Percentiles rank a stretch among this genome's conserved stretches.
These are phyloP conservation scores for Lyophyllum semitale DNA, from an alignment of 768 basidiomycete genomes.

Conservation along the genomic window DNA sequence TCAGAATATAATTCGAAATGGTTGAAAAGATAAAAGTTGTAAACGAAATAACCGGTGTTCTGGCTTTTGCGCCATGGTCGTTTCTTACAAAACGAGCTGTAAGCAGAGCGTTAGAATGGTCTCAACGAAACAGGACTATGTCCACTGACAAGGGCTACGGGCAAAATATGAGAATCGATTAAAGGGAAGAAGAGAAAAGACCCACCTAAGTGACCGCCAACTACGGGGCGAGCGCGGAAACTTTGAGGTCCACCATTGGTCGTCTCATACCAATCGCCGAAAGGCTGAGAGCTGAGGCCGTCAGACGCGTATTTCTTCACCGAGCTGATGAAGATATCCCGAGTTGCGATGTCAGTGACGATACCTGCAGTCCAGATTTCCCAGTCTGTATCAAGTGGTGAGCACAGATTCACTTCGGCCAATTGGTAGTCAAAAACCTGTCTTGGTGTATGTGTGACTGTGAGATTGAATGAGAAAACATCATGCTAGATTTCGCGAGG, in stretches of 20 bases:
- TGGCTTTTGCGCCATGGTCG: neutral
- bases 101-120: neutral
- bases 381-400: conserved; percentile 43
- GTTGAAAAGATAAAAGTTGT: too few relatives aligned
- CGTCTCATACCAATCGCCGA: conserved; percentile 61
- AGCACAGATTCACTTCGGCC: neutral
- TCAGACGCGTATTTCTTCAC: conserved; percentile 52
- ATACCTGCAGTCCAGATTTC: conserved; percentile 60
- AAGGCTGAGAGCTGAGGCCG: conserved; percentile 41
- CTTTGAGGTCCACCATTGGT: conserved; percentile 45
- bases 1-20: too few relatives aligned
- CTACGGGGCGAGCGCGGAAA: conserved; percentile 60
- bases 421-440: conserved; percentile 22
- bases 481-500: neutral
- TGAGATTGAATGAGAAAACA: neutral
- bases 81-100: conserved; percentile 11
- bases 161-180: conserved; percentile 14
- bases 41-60: too few relatives aligned
- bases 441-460: conserved; percentile 58
- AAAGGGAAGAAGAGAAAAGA: neutral
- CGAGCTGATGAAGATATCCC: conserved; percentile 52
- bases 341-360: conserved; percentile 42
- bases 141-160: conserved; percentile 16
- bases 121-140: neutral
- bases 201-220: conserved; percentile 54